Evolutionary conservation across 2,329 filamentous ascomycete genomes (phyloP), one percentile per base, ranked within the genome.

Genomic region (Epicoccum nigrum): DNA sequence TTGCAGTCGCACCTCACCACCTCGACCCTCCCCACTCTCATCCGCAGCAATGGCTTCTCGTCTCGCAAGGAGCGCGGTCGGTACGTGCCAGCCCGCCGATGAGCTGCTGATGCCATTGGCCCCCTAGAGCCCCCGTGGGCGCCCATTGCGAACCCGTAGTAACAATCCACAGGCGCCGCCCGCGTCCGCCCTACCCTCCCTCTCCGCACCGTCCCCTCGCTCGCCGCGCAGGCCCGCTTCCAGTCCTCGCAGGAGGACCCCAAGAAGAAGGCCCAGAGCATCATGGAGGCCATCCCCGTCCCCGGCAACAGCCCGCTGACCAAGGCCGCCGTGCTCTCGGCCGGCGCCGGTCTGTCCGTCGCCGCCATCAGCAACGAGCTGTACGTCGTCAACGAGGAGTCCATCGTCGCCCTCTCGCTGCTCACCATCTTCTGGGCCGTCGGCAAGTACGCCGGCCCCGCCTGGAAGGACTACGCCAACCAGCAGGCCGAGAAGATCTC

Each of bases 351-450:
- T 80, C 79, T 96, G 68, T 92, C 90, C 71, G 85, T 96, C 77
- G 96, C 94, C 75, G 94, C 92, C 72, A 92, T 99, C 80, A 95
- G 90, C 87, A 99, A 96, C 81, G 94, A 99, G 86, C 92, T 97
- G 83, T 97, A 97, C 80, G 92, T 99, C 76, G 84, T 99, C 80
- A 99, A 99, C 82, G 94, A 99, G 84, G 94, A 99, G 83, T 89
- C 92, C 60, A 89, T 99, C 74, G 90, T 96, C 73, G 90, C 90
- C 64, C 85, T 99, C 80, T 94, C 89, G 77, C 83, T 99, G 70
- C 82, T 97, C 74, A 91, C 88, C 75, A 90, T 97, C 74, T 99
- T 96, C 88, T 88, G 83, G 72, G 91, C 87, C 58, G 84, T 96
- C 69, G 93, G 90, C 81, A 94, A 95, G 80, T 97, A 91, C 76